These are phyloP conservation scores for Neurospora discreta DNA, from an alignment of 495 filamentous ascomycete genomes.

Conservation along the genomic window DNA sequence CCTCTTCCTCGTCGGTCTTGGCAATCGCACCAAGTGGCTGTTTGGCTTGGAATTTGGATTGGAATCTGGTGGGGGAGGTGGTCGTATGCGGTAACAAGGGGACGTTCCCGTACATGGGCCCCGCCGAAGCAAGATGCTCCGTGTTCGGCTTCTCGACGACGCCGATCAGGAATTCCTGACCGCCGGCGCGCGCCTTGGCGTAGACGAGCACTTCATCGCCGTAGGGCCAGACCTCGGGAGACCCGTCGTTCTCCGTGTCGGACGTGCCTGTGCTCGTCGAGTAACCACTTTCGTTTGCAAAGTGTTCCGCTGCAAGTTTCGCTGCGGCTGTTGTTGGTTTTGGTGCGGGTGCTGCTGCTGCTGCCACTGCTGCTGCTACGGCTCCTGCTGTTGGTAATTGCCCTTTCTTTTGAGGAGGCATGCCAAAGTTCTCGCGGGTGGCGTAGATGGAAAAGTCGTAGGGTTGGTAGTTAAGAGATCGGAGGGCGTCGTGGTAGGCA, in stretches of 20 bases:
- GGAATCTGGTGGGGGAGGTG: background rate
- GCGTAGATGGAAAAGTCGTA: conserved; percentile 27
- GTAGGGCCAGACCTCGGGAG: conserved; percentile 22
- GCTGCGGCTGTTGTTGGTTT: background rate
- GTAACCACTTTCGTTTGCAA: background rate
- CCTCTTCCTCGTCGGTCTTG: too few species aligned
- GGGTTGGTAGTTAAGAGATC: conserved; percentile 20
- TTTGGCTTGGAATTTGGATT: background rate
- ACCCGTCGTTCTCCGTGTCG: background rate
- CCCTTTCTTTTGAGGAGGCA: background rate
- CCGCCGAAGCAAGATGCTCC: background rate
- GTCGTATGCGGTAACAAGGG: background rate
- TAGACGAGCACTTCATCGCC: conserved; percentile 26
- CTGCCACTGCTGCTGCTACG: background rate
- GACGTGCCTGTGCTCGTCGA: background rate
- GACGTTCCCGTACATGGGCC: background rate
- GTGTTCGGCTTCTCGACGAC: conserved; percentile 30
- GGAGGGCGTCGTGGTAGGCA: conserved; percentile 14
- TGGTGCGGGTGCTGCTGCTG: background rate
- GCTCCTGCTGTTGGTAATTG: background rate
- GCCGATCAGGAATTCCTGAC: conserved; percentile 27
- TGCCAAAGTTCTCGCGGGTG: background rate
- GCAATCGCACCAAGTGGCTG: background rate
- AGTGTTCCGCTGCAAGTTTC: background rate
- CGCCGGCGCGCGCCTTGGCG: conserved; percentile 20